A percentile compares a stretch with the other conserved stretches of the same genome.
Conservation (phyloP, 2,329 filamentous ascomycete species). For the Aspergillus sp. region DNA sequence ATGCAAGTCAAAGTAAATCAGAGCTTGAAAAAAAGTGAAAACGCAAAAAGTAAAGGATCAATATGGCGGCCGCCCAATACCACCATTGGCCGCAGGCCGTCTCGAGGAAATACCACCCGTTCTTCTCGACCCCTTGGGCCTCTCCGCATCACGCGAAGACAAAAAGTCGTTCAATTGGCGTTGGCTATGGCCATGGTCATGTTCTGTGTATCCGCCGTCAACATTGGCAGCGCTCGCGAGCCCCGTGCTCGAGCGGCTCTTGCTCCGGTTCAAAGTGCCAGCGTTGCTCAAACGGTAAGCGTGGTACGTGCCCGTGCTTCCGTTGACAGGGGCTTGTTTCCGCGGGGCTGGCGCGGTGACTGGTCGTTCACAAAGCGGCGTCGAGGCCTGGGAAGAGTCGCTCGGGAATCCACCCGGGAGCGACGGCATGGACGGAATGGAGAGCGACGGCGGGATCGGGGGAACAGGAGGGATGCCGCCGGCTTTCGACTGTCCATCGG, state of each 20-base stretch:
- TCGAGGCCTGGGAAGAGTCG: slow-evolving; percentile 27
- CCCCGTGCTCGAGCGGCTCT: slow-evolving; percentile 28
- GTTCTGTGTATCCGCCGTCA: slow-evolving; percentile 9
- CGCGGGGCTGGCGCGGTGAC: slow-evolving; percentile 25
- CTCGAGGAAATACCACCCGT: slow-evolving; percentile 9
- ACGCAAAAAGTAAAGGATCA: slow-evolving; percentile 14
- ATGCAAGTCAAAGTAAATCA: slow-evolving; percentile 1
- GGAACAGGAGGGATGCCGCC: slow-evolving; percentile 42
- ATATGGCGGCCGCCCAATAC: slow-evolving; percentile 30
- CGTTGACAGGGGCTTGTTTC: slow-evolving; percentile 16
- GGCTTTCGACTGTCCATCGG: slow-evolving; percentile 8
- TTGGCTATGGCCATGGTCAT: slow-evolving; percentile 13
- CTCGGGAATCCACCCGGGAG: slow-evolving; percentile 36
- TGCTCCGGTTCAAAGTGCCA: slow-evolving; percentile 24
- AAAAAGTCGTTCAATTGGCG: slow-evolving; percentile 31
- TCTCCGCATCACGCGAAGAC: slow-evolving; percentile 17
- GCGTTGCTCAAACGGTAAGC: slow-evolving; percentile 13
- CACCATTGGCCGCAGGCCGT: slow-evolving; percentile 20
- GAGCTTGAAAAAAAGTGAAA: slow-evolving; percentile 6
- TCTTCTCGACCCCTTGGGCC: slow-evolving; percentile 9
- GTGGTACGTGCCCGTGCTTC: slow-evolving; percentile 11
- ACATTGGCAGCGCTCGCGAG: slow-evolving; percentile 16
- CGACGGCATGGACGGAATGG: slow-evolving; percentile 20
- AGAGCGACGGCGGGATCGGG: slow-evolving; percentile 36
- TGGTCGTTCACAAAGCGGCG: slow-evolving; percentile 22